Base-by-base conservation (phyloP, 2,329 filamentous ascomycete species). In the Corniculantispora saksenae region DNA sequence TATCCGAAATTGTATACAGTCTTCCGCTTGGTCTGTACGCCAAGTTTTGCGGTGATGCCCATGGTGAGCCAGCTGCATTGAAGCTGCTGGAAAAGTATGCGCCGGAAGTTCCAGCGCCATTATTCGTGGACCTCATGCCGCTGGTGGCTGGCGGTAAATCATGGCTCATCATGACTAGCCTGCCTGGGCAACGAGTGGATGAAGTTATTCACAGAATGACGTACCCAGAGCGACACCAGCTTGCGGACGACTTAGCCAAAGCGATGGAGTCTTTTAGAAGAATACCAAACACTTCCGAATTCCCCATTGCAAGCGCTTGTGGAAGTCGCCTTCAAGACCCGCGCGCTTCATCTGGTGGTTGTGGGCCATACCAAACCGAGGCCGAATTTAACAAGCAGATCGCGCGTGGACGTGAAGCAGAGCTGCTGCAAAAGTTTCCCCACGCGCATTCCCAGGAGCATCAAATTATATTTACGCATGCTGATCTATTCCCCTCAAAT, bases 401-500 rank as follows among this genome's bases (percentile, higher is more conserved):
- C 27, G n/a, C 66, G 7, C 55, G 77, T 19, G 64, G 70, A 23
- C 72, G 71, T 48, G 59, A 72, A 5, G 72, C 78, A 45, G 72
- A 78, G 2, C 70, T 75, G 12, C 63, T 62, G 53, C 71, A 72
- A 38, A 25, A 13, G 6, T 54, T 61, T 47, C 35, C 38, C 10
- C 3, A 32, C 19, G 38, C 59, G 6, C 35, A 54, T 1, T 29
- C 38, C 2, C 69, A 69, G 3, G 71, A 71, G 13, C 72, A 77
- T 60, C 64, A 66, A 21, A 72, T 74, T 10, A 67, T 74, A 8
- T 78, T 78, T 29, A 76, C 75, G 5, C 76, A 77, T 60, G 73
- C 72, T 1, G 75, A 77, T 51, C 70, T 78, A 6, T 75, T 75
- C 54, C 67, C 72, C 1, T 68, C 73, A 3, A 78, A 77, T 54